Conservation (phyloP, 2,329 filamentous ascomycete species). For the Mycogone perniciosa region DNA sequence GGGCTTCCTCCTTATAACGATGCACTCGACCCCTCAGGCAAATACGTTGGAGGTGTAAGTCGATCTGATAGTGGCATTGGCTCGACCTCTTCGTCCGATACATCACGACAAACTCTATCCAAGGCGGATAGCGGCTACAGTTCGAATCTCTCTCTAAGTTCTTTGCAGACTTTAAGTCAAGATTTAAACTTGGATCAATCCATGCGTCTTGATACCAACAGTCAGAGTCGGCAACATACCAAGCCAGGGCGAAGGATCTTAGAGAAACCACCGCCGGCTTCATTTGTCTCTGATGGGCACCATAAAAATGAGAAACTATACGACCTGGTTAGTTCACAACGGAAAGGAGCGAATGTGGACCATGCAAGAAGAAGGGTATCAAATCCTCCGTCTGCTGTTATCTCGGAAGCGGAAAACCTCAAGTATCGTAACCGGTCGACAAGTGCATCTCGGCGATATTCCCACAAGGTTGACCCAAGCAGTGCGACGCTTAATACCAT, state of each 20-base stretch:
- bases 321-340: conserved; percentile 7
- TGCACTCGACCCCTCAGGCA: background rate
- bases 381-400: background rate
- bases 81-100: conserved; percentile 4
- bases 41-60: background rate
- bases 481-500: conserved; percentile 45
- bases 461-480: conserved; percentile 35
- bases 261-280: background rate
- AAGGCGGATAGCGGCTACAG: conserved; percentile 50
- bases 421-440: conserved; percentile 23
- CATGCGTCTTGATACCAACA: background rate
- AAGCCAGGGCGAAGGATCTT: background rate
- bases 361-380: background rate
- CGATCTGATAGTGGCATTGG: conserved; percentile 8
- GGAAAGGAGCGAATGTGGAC: background rate
- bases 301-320: conserved; percentile 6
- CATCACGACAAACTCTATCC: conserved; percentile 16
- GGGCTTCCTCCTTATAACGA: background rate
- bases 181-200: background rate
- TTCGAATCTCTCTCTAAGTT: conserved; percentile 52
- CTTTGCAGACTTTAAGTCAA: conserved; percentile 31
- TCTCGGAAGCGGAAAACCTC: background rate
- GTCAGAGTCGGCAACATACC: background rate
- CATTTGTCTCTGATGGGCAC: background rate
- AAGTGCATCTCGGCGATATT: conserved; percentile 29